phyloP scores from a whole-genome alignment of 148 eudicot species.

The Silene conica region DNA sequence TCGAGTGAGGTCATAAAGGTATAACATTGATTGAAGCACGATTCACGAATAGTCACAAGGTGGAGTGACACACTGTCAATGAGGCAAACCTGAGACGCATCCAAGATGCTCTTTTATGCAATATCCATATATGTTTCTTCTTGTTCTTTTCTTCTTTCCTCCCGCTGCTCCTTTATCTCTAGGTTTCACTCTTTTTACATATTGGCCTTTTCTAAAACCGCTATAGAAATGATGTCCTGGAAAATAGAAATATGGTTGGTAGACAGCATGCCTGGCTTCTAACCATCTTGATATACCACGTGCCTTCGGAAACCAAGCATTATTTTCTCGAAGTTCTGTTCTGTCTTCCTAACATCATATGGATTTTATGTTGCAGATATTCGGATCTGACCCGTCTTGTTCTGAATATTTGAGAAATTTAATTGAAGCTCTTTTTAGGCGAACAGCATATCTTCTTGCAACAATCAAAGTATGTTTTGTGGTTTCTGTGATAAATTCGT shows the following conservation, averaged over 20 bases:
- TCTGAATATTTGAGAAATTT: conserved; percentile 69
- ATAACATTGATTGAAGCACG: background rate
- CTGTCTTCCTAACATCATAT: conserved; percentile 17
- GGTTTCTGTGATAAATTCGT: background rate
- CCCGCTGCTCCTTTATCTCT: background rate
- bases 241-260: background rate
- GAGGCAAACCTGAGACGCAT: background rate
- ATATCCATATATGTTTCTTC: background rate
- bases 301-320: no score
- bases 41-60: background rate
- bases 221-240: background rate
- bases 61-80: background rate
- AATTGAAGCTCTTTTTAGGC: conserved; percentile 88
- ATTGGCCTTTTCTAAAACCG: background rate
- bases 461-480: conserved; percentile 54
- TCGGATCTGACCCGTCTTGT: conserved; percentile 92
- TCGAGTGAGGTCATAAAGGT: conserved; percentile 99
- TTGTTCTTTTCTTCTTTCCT: background rate
- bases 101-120: background rate
- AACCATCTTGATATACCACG: no score
- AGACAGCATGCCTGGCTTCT: background rate
- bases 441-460: conserved; percentile 72
- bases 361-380: conserved; percentile 58
- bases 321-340: conserved; percentile 7
- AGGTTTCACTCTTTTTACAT: background rate